Base-by-base conservation (phyloP, 345 rosid species). In the Eucalyptus albens region DNA sequence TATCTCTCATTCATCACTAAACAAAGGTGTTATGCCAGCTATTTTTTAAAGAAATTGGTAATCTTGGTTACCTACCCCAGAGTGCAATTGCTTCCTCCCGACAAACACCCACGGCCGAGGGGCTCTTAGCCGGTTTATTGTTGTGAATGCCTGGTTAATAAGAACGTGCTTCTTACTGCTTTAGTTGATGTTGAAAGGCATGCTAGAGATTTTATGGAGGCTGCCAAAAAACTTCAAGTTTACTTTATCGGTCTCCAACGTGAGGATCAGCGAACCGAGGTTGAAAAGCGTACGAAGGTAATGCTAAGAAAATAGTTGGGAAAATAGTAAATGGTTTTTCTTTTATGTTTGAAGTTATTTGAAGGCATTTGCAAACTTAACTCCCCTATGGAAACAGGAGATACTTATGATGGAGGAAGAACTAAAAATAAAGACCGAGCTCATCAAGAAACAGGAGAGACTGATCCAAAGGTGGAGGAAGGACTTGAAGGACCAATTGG, bases 161-260 rank as follows among this genome's bases (percentile, higher is more conserved):
- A 67, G 42, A 31, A 67, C 9, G 42, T 67, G 80, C 80, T 67
- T 67, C 80, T 67, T 49, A 31, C 40, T 31, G 5, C 17, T 77
- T 55, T 55, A 88, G 91, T 90, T 90, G 99, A 96, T 90, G 99
- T 96, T 88, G 99, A 96, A 92, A 95, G 96, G 88, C 96, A 97
- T 87, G 98, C 99, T 14, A 94, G 99, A 91, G 99, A 98, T 86
- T 98, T 98, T 93, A 96, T 96, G 99, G 99, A 96, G 94, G 99
- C 98, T 88, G 99, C 98, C 65, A 97, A 98, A 89, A 96, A 95
- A 94, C 97, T 96, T 86, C 98, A 97, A 92, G 94, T 95, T 65
- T 95, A 97, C 89, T 95, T 97, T 87, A 93, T 95, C 90, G 93
- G 96, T n/a, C 94, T 98, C 85, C 96, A 96, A 60, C 94, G 96